These are phyloP conservation scores for carrot (Daucus carota) DNA, from an alignment of 129 eudicot genomes.

Conservation along the genomic window DNA sequence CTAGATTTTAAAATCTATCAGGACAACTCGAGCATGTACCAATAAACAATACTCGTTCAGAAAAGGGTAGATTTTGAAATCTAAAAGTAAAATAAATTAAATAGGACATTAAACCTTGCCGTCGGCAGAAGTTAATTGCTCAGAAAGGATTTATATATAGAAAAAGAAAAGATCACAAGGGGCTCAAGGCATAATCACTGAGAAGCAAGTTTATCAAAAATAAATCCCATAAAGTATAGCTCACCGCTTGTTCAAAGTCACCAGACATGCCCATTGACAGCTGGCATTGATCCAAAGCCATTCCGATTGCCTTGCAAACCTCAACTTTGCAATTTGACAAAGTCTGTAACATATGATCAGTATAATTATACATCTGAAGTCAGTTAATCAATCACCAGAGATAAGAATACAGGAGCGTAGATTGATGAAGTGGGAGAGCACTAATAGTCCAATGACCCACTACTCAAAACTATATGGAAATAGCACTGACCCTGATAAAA, in stretches of 20 bases:
- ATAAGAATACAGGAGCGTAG: neutral
- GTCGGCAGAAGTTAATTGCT: neutral
- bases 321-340: conserved; percentile 64
- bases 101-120: neutral
- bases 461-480: neutral
- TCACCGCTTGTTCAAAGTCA: conserved; percentile 91
- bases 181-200: neutral
- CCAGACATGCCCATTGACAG: conserved; percentile 99
- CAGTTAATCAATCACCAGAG: neutral
- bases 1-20: neutral
- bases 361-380: conserved; percentile 10
- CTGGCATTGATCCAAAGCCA: conserved; percentile 62
- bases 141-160: neutral
- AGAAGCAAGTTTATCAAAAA: neutral
- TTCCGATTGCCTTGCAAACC: conserved; percentile 73
- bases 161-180: neutral
- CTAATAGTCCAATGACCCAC: neutral
- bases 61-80: neutral
- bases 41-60: neutral
- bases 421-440: neutral
- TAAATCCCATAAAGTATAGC: neutral
- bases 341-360: conserved; percentile 33
- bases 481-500: neutral
- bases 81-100: neutral
- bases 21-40: neutral